Base-by-base conservation (phyloP, 2,329 filamentous ascomycete genomes). In the Knufia fluminis region DNA sequence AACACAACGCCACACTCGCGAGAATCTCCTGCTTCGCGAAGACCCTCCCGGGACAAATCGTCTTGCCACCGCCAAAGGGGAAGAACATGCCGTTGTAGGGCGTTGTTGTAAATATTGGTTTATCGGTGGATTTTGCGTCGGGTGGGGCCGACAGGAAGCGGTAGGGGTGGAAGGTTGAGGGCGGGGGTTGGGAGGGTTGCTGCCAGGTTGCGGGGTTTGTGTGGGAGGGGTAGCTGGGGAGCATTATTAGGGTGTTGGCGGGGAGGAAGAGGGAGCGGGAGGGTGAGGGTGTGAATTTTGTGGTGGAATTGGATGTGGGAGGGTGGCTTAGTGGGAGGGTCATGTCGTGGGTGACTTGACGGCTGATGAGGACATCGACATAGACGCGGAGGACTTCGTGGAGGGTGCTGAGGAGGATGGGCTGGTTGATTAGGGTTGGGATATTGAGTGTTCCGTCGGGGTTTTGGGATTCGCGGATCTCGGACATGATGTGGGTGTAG, bases 1-100 rank as follows among this genome's bases (percentile, higher is more conserved):
- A 33, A 10, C 50, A 19, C 17, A 39, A 52, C 6, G 65, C 66
- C 1, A 68, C 39, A 1, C 61, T 59, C 9, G 63, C 33, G 7
- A 71, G 53, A 23, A 71, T 65, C 57, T 70, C 66, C 38, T 62
- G 60, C 53, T 71, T 71, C 0, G 68, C 67, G 52, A 71, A 67
- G 41, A 64, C 57, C 0, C 68, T 60, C 2, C 68, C 69, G 2
- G 69, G 65, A 43, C 68, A 72, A 4, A 67, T 61, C 1, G 57
- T 53, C 0, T 53, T 35, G 0, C 68, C 68, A 4, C 65, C 67
- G n/a, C 68, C 66, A 33, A 57, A 64, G 19, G 60, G 61, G 23
- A 64, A 56, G 53, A 52, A 62, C 17, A 51, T 52, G 2, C 59
- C 57, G 24, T 39, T 42, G 10, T 52, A 44, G 35, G 51, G 53